These are phyloP conservation scores for Erysimum pusillum DNA, from an alignment of 441 rosid genomes.

Conservation along the genomic window DNA sequence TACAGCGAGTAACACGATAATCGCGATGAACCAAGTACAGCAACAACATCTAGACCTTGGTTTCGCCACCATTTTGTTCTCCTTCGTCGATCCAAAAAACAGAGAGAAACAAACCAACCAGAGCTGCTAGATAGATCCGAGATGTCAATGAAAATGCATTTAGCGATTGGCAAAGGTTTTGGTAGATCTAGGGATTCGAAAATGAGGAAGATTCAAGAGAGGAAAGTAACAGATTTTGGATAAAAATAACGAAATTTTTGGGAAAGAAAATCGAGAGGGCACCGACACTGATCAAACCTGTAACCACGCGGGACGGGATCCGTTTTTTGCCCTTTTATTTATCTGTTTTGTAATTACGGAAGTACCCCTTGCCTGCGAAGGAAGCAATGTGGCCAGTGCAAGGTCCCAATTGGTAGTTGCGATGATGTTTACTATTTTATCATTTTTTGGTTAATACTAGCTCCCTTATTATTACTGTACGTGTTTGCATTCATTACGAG, in stretches of 20 bases:
- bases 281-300: constrained; percentile 42
- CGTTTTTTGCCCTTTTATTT: not conserved
- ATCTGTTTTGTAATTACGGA: not conserved
- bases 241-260: not conserved
- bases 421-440: not conserved
- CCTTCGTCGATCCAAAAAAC: not conserved
- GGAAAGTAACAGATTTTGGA: constrained; percentile 23
- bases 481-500: constrained; percentile 33
- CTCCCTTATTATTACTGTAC: not conserved
- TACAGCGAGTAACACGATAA: constrained; percentile 43
- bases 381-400: constrained; percentile 29
- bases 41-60: constrained; percentile 45
- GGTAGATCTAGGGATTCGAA: constrained; percentile 19
- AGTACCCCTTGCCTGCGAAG: constrained; percentile 21
- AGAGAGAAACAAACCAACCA: not conserved
- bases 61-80: constrained; percentile 35
- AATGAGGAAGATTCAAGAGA: not conserved
- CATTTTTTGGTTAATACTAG: constrained; percentile 9
- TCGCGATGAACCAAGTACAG: constrained; percentile 40
- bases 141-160: constrained; percentile 31
- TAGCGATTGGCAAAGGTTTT: not conserved
- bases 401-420: constrained; percentile 30
- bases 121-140: constrained; percentile 5
- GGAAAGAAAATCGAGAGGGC: not conserved
- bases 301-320: constrained; percentile 49